These are phyloP conservation scores for Allomyces macrogynus DNA, from an alignment of 192 early-diverging fungal genomes.

Conservation along the genomic window DNA sequence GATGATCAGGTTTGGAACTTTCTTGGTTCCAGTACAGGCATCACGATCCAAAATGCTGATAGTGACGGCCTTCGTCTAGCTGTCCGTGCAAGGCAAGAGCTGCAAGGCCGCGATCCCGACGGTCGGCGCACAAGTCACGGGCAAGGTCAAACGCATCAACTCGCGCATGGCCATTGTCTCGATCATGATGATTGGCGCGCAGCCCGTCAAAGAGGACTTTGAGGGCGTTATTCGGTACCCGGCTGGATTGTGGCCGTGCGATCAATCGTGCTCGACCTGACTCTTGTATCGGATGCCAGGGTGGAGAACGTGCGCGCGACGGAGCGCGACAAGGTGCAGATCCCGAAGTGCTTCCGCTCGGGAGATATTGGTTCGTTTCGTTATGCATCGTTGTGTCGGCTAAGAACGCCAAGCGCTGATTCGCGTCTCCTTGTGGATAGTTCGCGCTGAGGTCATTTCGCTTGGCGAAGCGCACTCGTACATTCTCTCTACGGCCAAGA, in stretches of 20 bases:
- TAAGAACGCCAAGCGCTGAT: too few species aligned
- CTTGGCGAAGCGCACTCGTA: constrained; percentile 83
- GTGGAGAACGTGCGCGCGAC: constrained; percentile 88
- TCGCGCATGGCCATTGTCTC: constrained; percentile 63
- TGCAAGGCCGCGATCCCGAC: not conserved
- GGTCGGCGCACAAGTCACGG: constrained; percentile 35
- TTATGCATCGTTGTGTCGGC: too few species aligned
- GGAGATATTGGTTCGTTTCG: constrained; percentile 49
- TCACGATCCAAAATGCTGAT: too few species aligned
- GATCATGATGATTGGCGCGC: constrained; percentile 74
- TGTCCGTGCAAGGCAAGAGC: not conserved
- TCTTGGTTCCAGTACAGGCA: too few species aligned
- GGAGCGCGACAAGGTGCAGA: constrained; percentile 83
- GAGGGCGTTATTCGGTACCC: constrained; percentile 58
- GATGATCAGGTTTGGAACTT: too few species aligned
- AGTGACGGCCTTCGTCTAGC: too few species aligned
- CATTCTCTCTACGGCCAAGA: constrained; percentile 73
- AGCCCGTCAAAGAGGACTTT: constrained; percentile 67
- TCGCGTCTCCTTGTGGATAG: not conserved
- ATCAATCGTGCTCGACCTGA: not conserved
- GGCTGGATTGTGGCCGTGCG: not conserved
- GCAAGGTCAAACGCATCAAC: constrained; percentile 73
- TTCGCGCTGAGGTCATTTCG: constrained; percentile 70
- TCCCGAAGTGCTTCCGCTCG: constrained; percentile 72
- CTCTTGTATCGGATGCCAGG: constrained; percentile 6